These are phyloP conservation scores for Yamadazyma oceani DNA, from an alignment of 1,139 yeast species.

Conservation along the genomic window DNA sequence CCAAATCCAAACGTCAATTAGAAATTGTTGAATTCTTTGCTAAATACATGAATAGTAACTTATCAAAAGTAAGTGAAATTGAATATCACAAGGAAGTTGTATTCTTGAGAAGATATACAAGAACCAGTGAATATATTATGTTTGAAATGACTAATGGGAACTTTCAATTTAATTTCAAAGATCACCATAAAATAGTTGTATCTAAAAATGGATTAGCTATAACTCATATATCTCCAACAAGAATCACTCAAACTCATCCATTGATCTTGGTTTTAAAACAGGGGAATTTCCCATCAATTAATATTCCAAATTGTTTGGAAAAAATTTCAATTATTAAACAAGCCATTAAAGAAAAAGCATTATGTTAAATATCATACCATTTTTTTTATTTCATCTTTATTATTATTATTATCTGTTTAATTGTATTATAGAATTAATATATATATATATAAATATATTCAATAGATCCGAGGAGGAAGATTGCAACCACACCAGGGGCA, in stretches of 20 bases:
- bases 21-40: conserved; percentile 85
- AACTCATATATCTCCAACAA: conserved; percentile 79
- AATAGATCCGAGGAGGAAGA: no score
- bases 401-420: conserved; percentile 5
- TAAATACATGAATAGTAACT: conserved; percentile 77
- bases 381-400: conserved; percentile 2
- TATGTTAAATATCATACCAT: conserved; percentile 8
- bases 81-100: conserved; percentile 63
- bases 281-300: conserved; percentile 58
- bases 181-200: conserved; percentile 85
- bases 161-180: conserved; percentile 91
- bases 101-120: conserved; percentile 76
- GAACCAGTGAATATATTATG: conserved; percentile 81
- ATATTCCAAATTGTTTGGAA: conserved; percentile 53
- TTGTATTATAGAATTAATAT: conserved; percentile 15
- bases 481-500: no score
- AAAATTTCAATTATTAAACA: conserved; percentile 39
- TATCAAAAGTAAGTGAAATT: conserved; percentile 68
- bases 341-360: conserved; percentile 44
- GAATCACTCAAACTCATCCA: conserved; percentile 70
- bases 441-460: no score
- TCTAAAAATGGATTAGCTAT: conserved; percentile 74
- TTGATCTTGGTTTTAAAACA: conserved; percentile 58
- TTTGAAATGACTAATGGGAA: conserved; percentile 92
- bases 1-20: conserved; percentile 64